Conservation (phyloP, 2,329 filamentous ascomycete genomes). For the Pseudopithomyces maydicus region DNA sequence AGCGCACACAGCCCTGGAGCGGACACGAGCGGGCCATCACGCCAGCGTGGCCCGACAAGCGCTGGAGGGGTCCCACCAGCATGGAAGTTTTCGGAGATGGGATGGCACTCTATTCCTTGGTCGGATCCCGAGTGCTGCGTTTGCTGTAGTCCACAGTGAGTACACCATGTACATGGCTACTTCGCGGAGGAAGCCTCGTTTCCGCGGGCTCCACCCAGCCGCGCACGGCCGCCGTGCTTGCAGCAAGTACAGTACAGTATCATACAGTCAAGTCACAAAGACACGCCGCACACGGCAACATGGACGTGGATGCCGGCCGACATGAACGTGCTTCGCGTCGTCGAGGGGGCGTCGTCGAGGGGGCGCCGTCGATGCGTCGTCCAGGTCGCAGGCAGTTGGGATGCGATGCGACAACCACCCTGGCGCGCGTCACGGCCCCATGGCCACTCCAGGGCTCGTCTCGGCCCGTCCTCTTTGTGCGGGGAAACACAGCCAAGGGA, state of each 20-base stretch:
- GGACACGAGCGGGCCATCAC: neutral
- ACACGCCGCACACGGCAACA: too few relatives aligned
- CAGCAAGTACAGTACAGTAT: too few relatives aligned
- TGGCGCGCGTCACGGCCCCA: neutral
- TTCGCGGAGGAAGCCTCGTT: neutral
- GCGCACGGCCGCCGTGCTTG: too few relatives aligned
- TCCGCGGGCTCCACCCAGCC: neutral
- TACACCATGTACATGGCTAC: neutral
- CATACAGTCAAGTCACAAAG: too few relatives aligned
- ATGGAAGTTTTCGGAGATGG: neutral
- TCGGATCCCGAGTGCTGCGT: conserved; percentile 1
- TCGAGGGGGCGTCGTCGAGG: too few relatives aligned
- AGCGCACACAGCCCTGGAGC: neutral
- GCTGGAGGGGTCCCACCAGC: neutral
- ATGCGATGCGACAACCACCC: too few relatives aligned
- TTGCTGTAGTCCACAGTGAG: neutral
- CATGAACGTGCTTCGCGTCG: too few relatives aligned
- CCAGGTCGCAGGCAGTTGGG: too few relatives aligned
- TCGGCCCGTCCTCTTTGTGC: conserved; percentile 6
- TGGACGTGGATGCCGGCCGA: too few relatives aligned
- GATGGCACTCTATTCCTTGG: neutral
- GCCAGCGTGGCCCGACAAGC: neutral
- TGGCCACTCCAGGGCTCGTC: conserved; percentile 8
- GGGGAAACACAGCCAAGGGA: conserved; percentile 6
- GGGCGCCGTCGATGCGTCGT: too few relatives aligned